These are phyloP conservation scores for Verbena officinalis DNA, from an alignment of 257 asterid species.

Conservation along the genomic window DNA sequence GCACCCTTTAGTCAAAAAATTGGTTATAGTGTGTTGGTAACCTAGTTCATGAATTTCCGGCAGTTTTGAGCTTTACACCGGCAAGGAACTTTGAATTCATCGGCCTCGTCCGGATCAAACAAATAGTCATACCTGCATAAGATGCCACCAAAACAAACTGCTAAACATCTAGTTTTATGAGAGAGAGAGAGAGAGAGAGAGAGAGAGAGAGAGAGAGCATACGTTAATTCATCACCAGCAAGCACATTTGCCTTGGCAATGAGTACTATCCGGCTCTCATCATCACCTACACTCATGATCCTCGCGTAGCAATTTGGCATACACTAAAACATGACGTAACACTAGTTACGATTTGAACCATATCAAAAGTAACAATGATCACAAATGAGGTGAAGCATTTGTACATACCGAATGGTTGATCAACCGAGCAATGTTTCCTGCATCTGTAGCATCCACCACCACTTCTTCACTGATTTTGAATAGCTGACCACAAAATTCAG, in stretches of 20 bases:
- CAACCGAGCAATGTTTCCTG: conserved; percentile 95
- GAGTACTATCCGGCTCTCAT: conserved; percentile 97
- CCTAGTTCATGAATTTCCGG: conserved; percentile 92
- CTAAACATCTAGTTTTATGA: conserved; percentile 5
- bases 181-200: not conserved
- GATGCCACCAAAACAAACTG: conserved; percentile 16
- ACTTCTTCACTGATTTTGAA: conserved; percentile 98
- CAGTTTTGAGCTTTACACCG: conserved; percentile 84
- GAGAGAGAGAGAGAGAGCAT: conserved; percentile 34
- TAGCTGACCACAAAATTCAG: conserved; percentile 51
- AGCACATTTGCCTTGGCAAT: conserved; percentile 85
- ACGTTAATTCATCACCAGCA: conserved; percentile 97
- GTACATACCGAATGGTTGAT: conserved; percentile 91
- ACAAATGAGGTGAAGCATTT: not conserved
- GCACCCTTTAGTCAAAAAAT: conserved; percentile 39
- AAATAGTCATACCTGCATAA: conserved; percentile 87
- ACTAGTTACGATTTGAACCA: not conserved
- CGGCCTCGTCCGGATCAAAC: conserved; percentile 92
- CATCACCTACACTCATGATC: conserved; percentile 96
- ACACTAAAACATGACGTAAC: conserved; percentile 50
- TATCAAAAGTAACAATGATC: not conserved
- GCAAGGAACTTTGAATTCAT: conserved; percentile 90
- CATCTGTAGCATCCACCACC: conserved; percentile 96
- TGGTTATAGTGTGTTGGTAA: conserved; percentile 25
- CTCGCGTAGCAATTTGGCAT: conserved; percentile 99